These are phyloP conservation scores for Astragalus membranaceus DNA, from an alignment of 306 rosid species.

Conservation along the genomic window DNA sequence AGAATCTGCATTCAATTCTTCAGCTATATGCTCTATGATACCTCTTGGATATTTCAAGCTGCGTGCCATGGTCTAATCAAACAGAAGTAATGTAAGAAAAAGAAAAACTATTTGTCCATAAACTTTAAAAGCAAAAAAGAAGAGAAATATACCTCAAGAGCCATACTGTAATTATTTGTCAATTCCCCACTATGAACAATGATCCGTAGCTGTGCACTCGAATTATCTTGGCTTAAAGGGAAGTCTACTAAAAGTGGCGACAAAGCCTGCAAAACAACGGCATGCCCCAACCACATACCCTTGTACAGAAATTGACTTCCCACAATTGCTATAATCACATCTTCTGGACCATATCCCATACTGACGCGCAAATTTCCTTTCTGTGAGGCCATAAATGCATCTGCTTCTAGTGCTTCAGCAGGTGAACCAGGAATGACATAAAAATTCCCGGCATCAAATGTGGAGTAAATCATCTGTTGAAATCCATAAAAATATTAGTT, in stretches of 20 bases:
- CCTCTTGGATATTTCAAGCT: conserved; percentile 76
- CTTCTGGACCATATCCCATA: conserved; percentile 62
- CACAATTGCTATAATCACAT: conserved; percentile 64
- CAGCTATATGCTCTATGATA: conserved; percentile 59
- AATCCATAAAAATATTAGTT: conserved; percentile 22
- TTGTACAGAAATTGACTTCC: conserved; percentile 85
- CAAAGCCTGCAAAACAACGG: conserved; percentile 68
- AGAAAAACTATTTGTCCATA: conserved; percentile 17
- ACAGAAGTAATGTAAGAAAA: conserved; percentile 29
- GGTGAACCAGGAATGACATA: conserved; percentile 90
- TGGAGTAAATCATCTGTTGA: conserved; percentile 77
- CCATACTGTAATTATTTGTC: conserved; percentile 58
- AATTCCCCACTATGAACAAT: conserved; percentile 67
- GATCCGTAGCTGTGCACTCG: conserved; percentile 45
- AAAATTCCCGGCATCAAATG: conserved; percentile 83
- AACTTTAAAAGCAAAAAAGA: not conserved
- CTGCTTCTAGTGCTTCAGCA: conserved; percentile 59
- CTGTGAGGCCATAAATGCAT: conserved; percentile 37
- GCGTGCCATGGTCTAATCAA: conserved; percentile 58
- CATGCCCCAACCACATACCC: conserved; percentile 94
- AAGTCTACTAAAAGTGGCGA: conserved; percentile 56
- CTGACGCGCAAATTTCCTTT: conserved; percentile 41
- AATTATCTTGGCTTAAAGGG: conserved; percentile 36
- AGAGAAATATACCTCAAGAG: conserved; percentile 53
- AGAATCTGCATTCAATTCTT: conserved; percentile 51